Conservation (phyloP, 2,329 filamentous ascomycete species). For the Cladosporium halotolerans region DNA sequence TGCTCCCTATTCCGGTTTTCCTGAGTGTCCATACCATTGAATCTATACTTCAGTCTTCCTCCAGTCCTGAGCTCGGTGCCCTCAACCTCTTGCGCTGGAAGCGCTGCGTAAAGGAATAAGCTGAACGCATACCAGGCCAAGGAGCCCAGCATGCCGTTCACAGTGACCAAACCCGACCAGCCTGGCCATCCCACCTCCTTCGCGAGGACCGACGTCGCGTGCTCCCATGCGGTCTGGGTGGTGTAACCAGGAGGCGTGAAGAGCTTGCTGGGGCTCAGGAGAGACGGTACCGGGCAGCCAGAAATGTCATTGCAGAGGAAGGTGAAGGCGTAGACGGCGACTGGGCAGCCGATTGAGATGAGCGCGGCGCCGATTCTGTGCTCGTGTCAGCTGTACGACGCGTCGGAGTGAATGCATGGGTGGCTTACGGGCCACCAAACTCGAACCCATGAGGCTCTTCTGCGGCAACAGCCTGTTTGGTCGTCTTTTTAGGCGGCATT, state of each 20-base stretch:
- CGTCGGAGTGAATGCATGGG: constrained; percentile 1
- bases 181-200: constrained; percentile 80
- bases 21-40: constrained; percentile 45
- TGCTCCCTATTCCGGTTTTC: not conserved
- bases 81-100: constrained; percentile 67
- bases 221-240: constrained; percentile 25
- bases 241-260: constrained; percentile 25
- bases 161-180: constrained; percentile 62
- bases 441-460: constrained; percentile 30
- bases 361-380: constrained; percentile 67
- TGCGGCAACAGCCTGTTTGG: constrained; percentile 5
- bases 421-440: constrained; percentile 44
- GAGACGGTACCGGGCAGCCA: constrained; percentile 80
- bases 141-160: constrained; percentile 61
- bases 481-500: constrained; percentile 7
- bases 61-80: constrained; percentile 66
- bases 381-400: not conserved
- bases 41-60: constrained; percentile 72
- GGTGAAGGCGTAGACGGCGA: constrained; percentile 70
- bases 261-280: constrained; percentile 66
- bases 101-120: constrained; percentile 64
- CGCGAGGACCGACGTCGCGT: constrained; percentile 65
- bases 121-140: constrained; percentile 74
- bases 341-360: constrained; percentile 74
- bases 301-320: constrained; percentile 90